Base-by-base conservation (phyloP, 2,329 filamentous ascomycete genomes). In the Trichoderma endophyticum region DNA sequence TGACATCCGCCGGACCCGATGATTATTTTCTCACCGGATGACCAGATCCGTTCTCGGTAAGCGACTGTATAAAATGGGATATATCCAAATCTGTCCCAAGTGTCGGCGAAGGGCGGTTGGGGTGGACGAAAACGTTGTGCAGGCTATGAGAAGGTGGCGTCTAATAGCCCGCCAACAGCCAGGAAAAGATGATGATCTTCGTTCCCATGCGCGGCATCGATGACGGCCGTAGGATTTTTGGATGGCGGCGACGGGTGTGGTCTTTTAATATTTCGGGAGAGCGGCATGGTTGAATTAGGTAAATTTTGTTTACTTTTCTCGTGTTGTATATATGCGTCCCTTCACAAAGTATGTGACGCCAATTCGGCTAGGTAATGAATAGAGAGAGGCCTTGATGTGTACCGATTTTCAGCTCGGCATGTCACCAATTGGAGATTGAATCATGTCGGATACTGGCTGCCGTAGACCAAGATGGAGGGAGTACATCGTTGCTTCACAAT, bases 171-270 rank as follows among this genome's bases (percentile, higher is more conserved):
- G n/a, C 66, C 39, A 34, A 26, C n/a, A 21, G 56, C 39, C n/a
- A 34, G n/a, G 9, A 15, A 32, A n/a, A 26, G 28, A 51, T 61
- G 66, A 69, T 69, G 66, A 69, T 69, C 56, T 61, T 51, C 56
- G 26, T 21, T 21, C 26, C 43, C 18, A 30, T 68, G 51, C 34
- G 2, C 21, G 21, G 21, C 51, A 51, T 60, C 56, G 21, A 69
- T 51, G 66, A 69, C 56, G 66, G 56, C n/a, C 28, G 24, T 26
- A 28, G 66, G 24, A 51, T 18, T 36, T 67, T 34, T 26, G 15
- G 21, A 67, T 51, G 34, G n/a, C 39, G 56, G 48, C 66, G 61
- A 18, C 36, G 15, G n/a, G 30, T 11, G 43, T 5, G 24, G 3
- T 18, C 28, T 34, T 60, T 34, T n/a, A n/a, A 6, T 60, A 32